phyloP scores from a whole-genome alignment of 495 filamentous ascomycete genomes.

The Chaetomium tenue region DNA sequence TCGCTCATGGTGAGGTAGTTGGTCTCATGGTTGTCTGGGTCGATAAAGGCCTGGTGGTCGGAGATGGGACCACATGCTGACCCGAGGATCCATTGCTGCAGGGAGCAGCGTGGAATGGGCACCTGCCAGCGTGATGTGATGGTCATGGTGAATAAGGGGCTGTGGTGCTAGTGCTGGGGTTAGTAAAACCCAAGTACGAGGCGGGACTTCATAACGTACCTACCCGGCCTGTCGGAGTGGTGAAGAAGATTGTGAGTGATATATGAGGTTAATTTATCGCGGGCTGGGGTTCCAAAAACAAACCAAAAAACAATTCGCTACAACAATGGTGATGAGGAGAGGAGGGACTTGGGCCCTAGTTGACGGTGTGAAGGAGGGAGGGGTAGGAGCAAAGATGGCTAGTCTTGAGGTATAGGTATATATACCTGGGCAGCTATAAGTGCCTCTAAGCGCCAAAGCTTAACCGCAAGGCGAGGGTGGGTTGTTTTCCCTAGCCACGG shows the following conservation, averaged over 20 bases:
- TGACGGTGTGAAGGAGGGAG: too few relatives aligned
- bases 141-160: constrained; percentile 34
- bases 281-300: too few relatives aligned
- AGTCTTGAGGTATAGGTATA: too few relatives aligned
- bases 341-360: too few relatives aligned
- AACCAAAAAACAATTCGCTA: too few relatives aligned
- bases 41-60: constrained; percentile 45
- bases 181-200: neutral
- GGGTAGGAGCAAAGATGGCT: too few relatives aligned
- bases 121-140: constrained; percentile 47
- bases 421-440: too few relatives aligned
- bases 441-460: too few relatives aligned
- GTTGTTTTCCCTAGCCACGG: neutral
- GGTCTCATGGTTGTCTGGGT: constrained; percentile 55
- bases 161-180: neutral
- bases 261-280: neutral
- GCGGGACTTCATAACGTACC: neutral
- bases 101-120: constrained; percentile 39
- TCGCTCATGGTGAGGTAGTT: constrained; percentile 42
- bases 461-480: neutral
- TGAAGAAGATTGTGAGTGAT: neutral
- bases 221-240: neutral
- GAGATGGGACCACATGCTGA: constrained; percentile 34
- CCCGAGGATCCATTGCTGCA: constrained; percentile 45
- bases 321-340: too few relatives aligned